Conservation (phyloP, 441 rosid species). For the Bocquillonia castaneifolia region DNA sequence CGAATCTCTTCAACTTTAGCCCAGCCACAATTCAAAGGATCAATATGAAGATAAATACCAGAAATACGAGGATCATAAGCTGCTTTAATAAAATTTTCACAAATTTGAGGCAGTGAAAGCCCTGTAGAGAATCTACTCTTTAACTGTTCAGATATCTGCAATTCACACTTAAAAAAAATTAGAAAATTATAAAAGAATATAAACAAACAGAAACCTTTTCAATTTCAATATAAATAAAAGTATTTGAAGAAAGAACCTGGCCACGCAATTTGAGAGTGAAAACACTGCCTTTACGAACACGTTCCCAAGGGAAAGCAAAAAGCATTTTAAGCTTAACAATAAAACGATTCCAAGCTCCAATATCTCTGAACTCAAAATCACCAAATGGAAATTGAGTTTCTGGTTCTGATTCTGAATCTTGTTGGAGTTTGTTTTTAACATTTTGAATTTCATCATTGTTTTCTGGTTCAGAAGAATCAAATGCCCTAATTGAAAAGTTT, state of each 20-base stretch:
- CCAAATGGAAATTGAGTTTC: conserved; percentile 45
- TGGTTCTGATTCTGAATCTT: conserved; percentile 23
- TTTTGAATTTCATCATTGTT: conserved; percentile 6
- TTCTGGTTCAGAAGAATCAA: conserved; percentile 14
- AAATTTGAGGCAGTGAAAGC: conserved; percentile 76
- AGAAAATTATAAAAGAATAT: background rate
- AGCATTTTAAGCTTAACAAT: conserved; percentile 71
- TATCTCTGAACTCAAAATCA: conserved; percentile 49
- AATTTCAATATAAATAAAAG: background rate
- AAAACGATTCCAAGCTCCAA: conserved; percentile 54
- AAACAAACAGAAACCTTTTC: background rate
- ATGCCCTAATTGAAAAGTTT: conserved; percentile 4
- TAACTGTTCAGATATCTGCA: conserved; percentile 88
- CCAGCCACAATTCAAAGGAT: conserved; percentile 85
- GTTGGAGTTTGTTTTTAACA: conserved; percentile 20
- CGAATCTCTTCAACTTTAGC: conserved; percentile 89
- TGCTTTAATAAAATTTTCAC: conserved; percentile 84
- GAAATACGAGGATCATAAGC: conserved; percentile 89
- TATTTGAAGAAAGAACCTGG: conserved; percentile 46
- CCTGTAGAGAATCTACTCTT: conserved; percentile 87
- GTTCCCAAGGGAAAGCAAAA: conserved; percentile 80
- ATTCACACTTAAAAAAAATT: conserved; percentile 22
- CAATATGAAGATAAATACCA: conserved; percentile 86
- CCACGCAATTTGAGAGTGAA: conserved; percentile 80
- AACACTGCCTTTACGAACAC: conserved; percentile 82